Percentiles rank a stretch among this genome's conserved stretches.
These are phyloP conservation scores for Globisporangium camurandrum DNA, from an alignment of 352 stramenopile species.

Conservation along the genomic window DNA sequence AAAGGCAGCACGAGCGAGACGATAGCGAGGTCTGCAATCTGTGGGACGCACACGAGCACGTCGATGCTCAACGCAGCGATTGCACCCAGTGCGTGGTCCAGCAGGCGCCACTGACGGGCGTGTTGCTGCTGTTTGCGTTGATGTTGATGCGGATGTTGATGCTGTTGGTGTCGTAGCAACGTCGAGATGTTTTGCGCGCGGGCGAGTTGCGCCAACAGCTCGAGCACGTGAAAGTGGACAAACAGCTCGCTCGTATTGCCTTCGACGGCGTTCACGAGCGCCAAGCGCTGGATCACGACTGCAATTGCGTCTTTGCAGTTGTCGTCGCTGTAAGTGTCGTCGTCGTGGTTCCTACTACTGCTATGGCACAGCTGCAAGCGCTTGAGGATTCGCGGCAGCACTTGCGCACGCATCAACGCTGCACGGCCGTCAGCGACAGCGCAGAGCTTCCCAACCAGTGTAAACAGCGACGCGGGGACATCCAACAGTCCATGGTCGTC, in stretches of 20 bases:
- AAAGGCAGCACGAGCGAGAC: conserved; percentile 31
- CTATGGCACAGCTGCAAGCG: conserved; percentile 41
- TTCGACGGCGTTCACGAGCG: conserved; percentile 46
- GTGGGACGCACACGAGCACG: conserved; percentile 49
- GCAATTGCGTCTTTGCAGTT: conserved; percentile 60
- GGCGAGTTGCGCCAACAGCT: conserved; percentile 29
- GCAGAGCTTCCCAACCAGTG: conserved; percentile 56
- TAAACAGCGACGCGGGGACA: conserved; percentile 58
- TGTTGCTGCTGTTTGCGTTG: conserved; percentile 12
- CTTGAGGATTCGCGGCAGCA: conserved; percentile 63
- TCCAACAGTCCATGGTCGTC: conserved; percentile 39
- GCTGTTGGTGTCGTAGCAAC: conserved; percentile 7
- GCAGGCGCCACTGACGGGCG: conserved; percentile 31
- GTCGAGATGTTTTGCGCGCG: conserved; percentile 12
- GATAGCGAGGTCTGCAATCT: conserved; percentile 33
- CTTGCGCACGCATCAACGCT: conserved; percentile 51
- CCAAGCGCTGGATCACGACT: conserved; percentile 36
- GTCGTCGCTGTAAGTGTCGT: conserved; percentile 12
- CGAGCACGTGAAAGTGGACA: conserved; percentile 52
- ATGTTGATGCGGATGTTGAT: conserved; percentile 11
- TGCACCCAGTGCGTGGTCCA: conserved; percentile 36
- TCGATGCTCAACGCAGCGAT: conserved; percentile 59
- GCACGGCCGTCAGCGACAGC: conserved; percentile 42
- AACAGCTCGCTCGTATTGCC: conserved; percentile 68
- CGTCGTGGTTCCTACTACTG: conserved; percentile 15